These are phyloP conservation scores for Chlamydomonas schloesseri DNA, from an alignment of 139 green algal species.

Conservation along the genomic window DNA sequence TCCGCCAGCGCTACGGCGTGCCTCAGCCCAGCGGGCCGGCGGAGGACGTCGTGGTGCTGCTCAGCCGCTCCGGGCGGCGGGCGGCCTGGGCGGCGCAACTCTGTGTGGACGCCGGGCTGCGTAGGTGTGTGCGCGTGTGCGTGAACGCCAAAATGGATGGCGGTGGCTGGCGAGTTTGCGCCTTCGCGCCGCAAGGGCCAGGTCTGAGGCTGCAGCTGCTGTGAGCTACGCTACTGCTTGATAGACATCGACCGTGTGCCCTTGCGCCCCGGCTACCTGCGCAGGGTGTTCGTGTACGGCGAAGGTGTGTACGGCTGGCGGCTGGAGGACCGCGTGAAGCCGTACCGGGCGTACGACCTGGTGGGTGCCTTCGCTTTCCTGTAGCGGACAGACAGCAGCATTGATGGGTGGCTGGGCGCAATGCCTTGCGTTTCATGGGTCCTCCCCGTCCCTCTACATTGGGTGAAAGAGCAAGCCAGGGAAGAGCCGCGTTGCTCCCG, in stretches of 20 bases:
- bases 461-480: too few species aligned
- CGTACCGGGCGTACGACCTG: slow-evolving; percentile 35
- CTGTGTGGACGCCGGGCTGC: slow-evolving; percentile 24
- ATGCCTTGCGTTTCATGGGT: too few species aligned
- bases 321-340: slow-evolving; percentile 31
- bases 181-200: too few species aligned
- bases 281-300: slow-evolving; percentile 36
- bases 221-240: too few species aligned
- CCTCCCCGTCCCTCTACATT: too few species aligned
- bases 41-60: neutral
- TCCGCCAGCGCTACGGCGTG: slow-evolving; percentile 8
- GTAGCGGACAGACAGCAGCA: neutral
- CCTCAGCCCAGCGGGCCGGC: neutral
- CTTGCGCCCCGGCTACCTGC: too few species aligned
- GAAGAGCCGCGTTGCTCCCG: too few species aligned
- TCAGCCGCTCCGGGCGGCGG: neutral
- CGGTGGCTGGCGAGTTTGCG: too few species aligned
- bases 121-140: slow-evolving; percentile 8
- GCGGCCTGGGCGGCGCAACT: slow-evolving; percentile 44
- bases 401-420: too few species aligned
- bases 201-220: neutral
- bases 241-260: too few species aligned
- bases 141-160: too few species aligned
- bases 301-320: slow-evolving; percentile 41
- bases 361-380: neutral